Percentiles rank a stretch among this genome's conserved stretches.
These are phyloP conservation scores for Iberis pinnata DNA, from an alignment of 345 rosid species.

Conservation along the genomic window DNA sequence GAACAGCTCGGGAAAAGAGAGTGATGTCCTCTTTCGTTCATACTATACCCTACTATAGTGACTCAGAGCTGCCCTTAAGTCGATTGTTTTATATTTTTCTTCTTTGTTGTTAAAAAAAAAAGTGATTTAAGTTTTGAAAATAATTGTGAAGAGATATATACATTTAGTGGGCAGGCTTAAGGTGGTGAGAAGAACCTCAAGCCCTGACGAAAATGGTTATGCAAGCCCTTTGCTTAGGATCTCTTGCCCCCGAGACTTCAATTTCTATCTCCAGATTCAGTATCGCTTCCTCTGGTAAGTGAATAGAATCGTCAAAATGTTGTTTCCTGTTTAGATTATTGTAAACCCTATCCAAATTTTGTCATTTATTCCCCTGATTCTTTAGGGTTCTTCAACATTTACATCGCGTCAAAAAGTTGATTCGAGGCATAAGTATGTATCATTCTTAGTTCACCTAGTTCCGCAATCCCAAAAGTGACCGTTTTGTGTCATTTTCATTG, in stretches of 20 bases:
- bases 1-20: too few species aligned
- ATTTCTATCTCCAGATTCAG: conserved; percentile 16
- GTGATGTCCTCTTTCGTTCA: too few species aligned
- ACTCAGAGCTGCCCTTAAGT: too few species aligned
- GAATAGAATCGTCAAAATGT: neutral
- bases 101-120: too few species aligned
- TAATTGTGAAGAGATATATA: too few species aligned
- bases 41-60: too few species aligned
- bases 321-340: neutral
- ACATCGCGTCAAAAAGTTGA: conserved; percentile 16
- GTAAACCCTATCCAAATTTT: conserved; percentile 20
- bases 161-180: too few species aligned
- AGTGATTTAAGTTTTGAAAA: too few species aligned
- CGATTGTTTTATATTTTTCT: too few species aligned
- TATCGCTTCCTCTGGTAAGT: conserved; percentile 35
- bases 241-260: conserved; percentile 34
- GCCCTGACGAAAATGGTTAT: conserved; percentile 34
- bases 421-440: conserved; percentile 29
- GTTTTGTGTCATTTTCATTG: neutral
- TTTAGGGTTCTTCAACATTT: conserved; percentile 33
- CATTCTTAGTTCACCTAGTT: neutral
- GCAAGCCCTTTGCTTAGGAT: conserved; percentile 45
- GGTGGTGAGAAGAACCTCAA: conserved; percentile 21
- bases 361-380: conserved; percentile 9
- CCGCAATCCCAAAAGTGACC: neutral